Evolutionary conservation across 2,329 filamentous ascomycete species (phyloP), one percentile per base, ranked within the genome.

Genomic region (Colletotrichum destructivum): DNA sequence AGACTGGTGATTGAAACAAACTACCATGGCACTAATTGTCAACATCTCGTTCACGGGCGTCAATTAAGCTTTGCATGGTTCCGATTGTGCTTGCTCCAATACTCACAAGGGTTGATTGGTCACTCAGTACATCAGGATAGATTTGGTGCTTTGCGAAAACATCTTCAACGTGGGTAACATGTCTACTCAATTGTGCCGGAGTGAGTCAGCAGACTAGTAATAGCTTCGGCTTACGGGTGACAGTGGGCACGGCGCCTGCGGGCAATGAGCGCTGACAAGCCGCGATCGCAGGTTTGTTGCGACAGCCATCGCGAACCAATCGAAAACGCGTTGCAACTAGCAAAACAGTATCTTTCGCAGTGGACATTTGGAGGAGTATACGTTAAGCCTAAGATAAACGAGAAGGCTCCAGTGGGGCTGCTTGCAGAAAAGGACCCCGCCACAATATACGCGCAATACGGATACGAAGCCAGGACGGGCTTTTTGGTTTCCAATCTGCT

Each of bases 291-390:
- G 38, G 12, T 26, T 66, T 31, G 38, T 40, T 47, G 62, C 40
- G n/a, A 61, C 21, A 55, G 46, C 47, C 62, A 16, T 46, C 55
- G 66, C 21, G 47, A 66, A 44, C 62, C 62, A 70, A 70, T 70
- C 26, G 40, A 26, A 26, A 47, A 38, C 35, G 12, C 46, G 46
- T 16, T 15, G 31, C 11, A 26, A 12, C 18, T 35, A 26, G 26
- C 26, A 31, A 31, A 31, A 31, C 26, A 1, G 26, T 31, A 31
- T 57, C 52, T 38, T 44, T 51, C 38, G 42, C 31, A 42, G 55
- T 60, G 47, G 47, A 23, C 18, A 51, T 26, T 21, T 55, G 23
- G 64, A 44, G 38, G n/a, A 16, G 9, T 55, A 46, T 38, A 35
- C 31, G 55, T 67, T 44, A 49, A 62, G 46, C 62, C 60, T 42